Conservation (phyloP, 768 basidiomycete species). For the Mycena vulgaris region DNA sequence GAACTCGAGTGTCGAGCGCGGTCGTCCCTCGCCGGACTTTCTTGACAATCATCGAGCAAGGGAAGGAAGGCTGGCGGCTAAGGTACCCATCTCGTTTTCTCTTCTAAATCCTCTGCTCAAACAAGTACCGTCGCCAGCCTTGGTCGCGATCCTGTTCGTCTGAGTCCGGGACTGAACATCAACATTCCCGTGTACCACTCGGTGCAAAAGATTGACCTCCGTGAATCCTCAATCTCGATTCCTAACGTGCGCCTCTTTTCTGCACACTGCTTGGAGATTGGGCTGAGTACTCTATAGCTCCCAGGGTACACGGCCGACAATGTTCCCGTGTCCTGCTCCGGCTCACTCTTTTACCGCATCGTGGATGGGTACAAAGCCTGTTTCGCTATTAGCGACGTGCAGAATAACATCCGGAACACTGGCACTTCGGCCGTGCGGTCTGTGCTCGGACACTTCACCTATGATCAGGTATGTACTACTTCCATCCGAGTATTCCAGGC, state of each 20-base stretch:
- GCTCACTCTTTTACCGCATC: constrained; percentile 70
- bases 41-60: constrained; percentile 67
- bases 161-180: constrained; percentile 62
- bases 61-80: constrained; percentile 67
- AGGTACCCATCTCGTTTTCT: constrained; percentile 45
- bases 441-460: constrained; percentile 65
- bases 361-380: constrained; percentile 68
- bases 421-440: constrained; percentile 71
- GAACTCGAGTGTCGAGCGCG: constrained; percentile 2
- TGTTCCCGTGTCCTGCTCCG: constrained; percentile 65
- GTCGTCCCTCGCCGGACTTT: constrained; percentile 49
- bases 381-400: constrained; percentile 65
- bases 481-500: no score
- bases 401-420: constrained; percentile 65
- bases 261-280: neutral
- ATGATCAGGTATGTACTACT: constrained; percentile 56
- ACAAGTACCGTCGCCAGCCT: constrained; percentile 47
- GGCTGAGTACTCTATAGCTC: constrained; percentile 39
- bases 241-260: constrained; percentile 52
- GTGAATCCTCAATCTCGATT: constrained; percentile 63
- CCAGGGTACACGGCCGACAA: constrained; percentile 55
- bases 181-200: constrained; percentile 63
- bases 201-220: constrained; percentile 61
- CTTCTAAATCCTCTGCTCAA: neutral
- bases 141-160: constrained; percentile 60